Percentiles rank a stretch among this genome's conserved stretches.
These are phyloP conservation scores for Brasenia schreberi DNA, from an alignment of 164 flowering plant genomes.

Conservation along the genomic window DNA sequence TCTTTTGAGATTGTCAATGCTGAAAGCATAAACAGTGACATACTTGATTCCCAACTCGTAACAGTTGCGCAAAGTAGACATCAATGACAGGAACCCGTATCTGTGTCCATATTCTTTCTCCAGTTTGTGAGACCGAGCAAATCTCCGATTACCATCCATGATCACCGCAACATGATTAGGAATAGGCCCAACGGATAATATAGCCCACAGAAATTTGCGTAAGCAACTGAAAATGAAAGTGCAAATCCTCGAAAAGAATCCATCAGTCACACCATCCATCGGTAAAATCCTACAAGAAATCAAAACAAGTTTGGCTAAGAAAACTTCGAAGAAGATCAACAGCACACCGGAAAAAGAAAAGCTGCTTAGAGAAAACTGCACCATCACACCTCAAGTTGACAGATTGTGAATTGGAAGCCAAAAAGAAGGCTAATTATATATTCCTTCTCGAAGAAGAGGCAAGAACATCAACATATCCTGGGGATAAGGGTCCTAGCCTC, in stretches of 20 bases:
- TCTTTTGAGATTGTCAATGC: constrained; percentile 75
- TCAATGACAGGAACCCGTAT: constrained; percentile 33
- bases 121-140: constrained; percentile 28
- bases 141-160: constrained; percentile 64
- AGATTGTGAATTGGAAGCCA: no score
- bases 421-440: no score
- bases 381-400: no score
- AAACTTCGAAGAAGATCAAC: no score
- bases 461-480: no score
- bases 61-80: constrained; percentile 44
- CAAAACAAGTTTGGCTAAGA: background rate
- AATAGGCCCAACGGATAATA: constrained; percentile 43
- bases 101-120: constrained; percentile 33
- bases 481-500: no score
- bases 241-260: background rate
- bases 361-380: no score
- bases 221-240: constrained; percentile 6
- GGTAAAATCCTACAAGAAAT: constrained; percentile 6
- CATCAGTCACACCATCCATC: constrained; percentile 5
- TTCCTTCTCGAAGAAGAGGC: no score
- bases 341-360: no score
- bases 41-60: constrained; percentile 58
- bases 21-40: constrained; percentile 62
- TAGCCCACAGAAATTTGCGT: constrained; percentile 16
- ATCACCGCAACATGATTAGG: constrained; percentile 55